Conservation (phyloP, 306 rosid species). For the Dicorynia guianensis region DNA sequence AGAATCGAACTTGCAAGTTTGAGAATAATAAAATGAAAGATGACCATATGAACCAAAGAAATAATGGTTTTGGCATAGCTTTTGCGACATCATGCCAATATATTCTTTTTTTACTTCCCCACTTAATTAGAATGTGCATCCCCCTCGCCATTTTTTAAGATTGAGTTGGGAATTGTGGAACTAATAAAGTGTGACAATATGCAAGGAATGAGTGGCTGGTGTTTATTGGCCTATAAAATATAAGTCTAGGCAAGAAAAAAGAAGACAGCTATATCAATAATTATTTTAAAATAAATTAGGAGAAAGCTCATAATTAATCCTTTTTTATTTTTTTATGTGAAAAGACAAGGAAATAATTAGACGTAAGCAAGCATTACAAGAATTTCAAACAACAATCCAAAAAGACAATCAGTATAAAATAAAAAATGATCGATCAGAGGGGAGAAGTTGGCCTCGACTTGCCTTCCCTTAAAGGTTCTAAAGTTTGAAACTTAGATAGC, state of each 20-base stretch:
- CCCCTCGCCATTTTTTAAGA: no score
- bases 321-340: neutral
- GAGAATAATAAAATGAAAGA: no score
- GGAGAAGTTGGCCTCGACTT: neutral
- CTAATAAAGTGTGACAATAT: neutral
- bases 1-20: no score
- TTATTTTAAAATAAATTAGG: no score
- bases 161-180: neutral
- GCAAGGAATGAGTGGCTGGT: neutral
- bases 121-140: no score
- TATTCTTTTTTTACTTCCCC: no score
- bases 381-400: neutral
- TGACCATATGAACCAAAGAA: no score
- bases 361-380: neutral
- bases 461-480: neutral
- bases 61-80: no score
- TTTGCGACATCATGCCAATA: no score
- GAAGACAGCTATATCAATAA: no score
- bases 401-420: neutral
- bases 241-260: neutral
- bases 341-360: slow-evolving; percentile 6
- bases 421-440: neutral
- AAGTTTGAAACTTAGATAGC: slow-evolving; percentile 7
- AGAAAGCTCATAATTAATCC: no score
- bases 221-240: no score